Conservation (phyloP, 805 yeast species). For the Candida silvicultrix region DNA sequence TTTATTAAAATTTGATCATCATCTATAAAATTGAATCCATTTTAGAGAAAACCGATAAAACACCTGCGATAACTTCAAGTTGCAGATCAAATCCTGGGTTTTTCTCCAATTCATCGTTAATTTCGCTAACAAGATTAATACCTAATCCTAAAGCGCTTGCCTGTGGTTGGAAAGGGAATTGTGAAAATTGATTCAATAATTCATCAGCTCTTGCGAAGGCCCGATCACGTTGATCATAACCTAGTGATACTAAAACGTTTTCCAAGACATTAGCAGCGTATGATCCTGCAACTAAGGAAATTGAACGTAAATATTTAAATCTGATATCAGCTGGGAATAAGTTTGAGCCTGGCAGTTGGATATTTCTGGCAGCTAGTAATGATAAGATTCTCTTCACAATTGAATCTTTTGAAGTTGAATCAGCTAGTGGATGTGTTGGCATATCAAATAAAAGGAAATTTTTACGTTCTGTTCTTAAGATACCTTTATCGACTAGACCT, state of each 20-base stretch:
- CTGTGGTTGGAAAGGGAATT: slow-evolving; percentile 71
- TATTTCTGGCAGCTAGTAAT: slow-evolving; percentile 65
- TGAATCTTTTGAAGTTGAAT: slow-evolving; percentile 75
- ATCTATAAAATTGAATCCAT: slow-evolving; percentile 79
- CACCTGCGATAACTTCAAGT: slow-evolving; percentile 90
- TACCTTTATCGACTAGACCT: slow-evolving; percentile 95
- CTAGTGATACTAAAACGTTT: slow-evolving; percentile 69
- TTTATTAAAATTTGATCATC: not conserved
- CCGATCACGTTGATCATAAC: slow-evolving; percentile 84
- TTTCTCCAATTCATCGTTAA: slow-evolving; percentile 37
- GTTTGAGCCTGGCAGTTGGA: slow-evolving; percentile 47
- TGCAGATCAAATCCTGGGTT: slow-evolving; percentile 48
- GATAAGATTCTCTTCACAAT: slow-evolving; percentile 67
- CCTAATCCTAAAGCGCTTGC: slow-evolving; percentile 64
- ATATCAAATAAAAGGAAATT: slow-evolving; percentile 92
- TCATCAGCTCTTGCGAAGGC: slow-evolving; percentile 96
- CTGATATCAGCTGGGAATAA: slow-evolving; percentile 67
- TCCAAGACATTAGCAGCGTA: slow-evolving; percentile 96
- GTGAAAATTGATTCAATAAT: slow-evolving; percentile 71
- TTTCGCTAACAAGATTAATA: slow-evolving; percentile 49
- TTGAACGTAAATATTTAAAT: slow-evolving; percentile 67
- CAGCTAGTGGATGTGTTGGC: slow-evolving; percentile 98
- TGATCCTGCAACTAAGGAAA: slow-evolving; percentile 80
- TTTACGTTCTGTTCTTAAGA: slow-evolving; percentile 90
- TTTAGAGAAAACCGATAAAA: slow-evolving; percentile 80